Evolutionary conservation across 2,329 filamentous ascomycete genomes (phyloP), one percentile per base, ranked within the genome.

Genomic region (Colletotrichum theobromicola): DNA sequence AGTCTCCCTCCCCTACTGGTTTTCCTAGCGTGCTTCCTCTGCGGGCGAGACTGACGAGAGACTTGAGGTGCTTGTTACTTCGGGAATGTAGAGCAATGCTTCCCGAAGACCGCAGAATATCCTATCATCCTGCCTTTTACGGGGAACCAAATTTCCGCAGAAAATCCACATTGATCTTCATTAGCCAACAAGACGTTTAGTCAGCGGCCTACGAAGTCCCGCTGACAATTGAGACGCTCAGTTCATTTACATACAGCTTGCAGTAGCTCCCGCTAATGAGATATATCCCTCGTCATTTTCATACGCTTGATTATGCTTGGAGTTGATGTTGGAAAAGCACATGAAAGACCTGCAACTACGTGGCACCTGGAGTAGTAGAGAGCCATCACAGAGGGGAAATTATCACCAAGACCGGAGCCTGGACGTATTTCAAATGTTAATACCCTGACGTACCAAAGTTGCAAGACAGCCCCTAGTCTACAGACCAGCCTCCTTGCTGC

Each of bases 191-290:
- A 4, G 4, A 21, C 21, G 1, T 5, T 21, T 50, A 50, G 42
- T 50, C n/a, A 50, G 42, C 42, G 42, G 42, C 42, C 42, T 21
- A 5, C 9, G 13, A 2, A 13, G 4, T 50, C 42, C 42, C 42
- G 42, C 5, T 12, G 42, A 50, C n/a, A 21, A 21, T 50, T 50
- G 42, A 50, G 21, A 50, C 10, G 3, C 3, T 21, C n/a, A 21
- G 1, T 50, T 50, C 6, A n/a, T 13, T 10, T 3, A 12, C 12
- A 3, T 21, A n/a, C n/a, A 6, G 42, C n/a, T n/a, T 21, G n/a
- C 7, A 50, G n/a, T 1, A 50, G 2, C 5, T 50, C 5, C 4
- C 21, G 42, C 1, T n/a, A n/a, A n/a, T n/a, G n/a, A n/a, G n/a
- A n/a, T n/a, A n/a, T n/a, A n/a, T n/a, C n/a, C n/a, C n/a, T n/a